phyloP scores from a whole-genome alignment of 1,284 basidiomycete species.

The Inonotus obliquus region DNA sequence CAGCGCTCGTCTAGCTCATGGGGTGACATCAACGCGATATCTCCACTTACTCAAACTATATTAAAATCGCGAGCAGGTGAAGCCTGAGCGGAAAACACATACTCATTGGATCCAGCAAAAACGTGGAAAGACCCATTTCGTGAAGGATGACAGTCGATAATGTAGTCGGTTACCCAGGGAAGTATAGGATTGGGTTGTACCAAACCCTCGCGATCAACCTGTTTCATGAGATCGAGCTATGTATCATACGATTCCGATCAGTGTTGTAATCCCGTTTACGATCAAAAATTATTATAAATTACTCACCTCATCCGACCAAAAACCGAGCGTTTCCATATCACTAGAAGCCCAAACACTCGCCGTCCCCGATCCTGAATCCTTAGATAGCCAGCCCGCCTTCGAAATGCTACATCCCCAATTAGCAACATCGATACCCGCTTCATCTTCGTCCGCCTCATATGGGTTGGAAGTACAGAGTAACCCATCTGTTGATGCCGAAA shows the following conservation, averaged over 20 bases:
- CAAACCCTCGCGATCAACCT: conserved; percentile 47
- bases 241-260: conserved; percentile 2
- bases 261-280: background rate
- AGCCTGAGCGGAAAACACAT: conserved; percentile 20
- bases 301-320: conserved; percentile 65
- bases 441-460: conserved; percentile 69
- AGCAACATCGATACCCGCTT: conserved; percentile 60
- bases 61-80: background rate
- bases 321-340: conserved; percentile 82
- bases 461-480: conserved; percentile 63
- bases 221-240: conserved; percentile 50
- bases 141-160: conserved; percentile 41
- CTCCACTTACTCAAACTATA: conserved; percentile 43
- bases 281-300: background rate
- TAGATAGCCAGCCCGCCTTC: conserved; percentile 62
- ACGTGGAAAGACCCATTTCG: conserved; percentile 33
- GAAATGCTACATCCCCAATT: conserved; percentile 76
- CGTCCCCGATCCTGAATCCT: conserved; percentile 22
- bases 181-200: conserved; percentile 37
- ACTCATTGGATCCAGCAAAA: conserved; percentile 64
- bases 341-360: conserved; percentile 63
- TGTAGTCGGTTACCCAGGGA: conserved; percentile 61
- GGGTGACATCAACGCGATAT: conserved; percentile 49
- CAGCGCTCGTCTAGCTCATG: conserved; percentile 38
- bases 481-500: conserved; percentile 73